Evolutionary conservation across 1,139 yeast species (phyloP), one percentile per base, ranked within the genome.

Genomic region (Wickerhamomyces sp.): DNA sequence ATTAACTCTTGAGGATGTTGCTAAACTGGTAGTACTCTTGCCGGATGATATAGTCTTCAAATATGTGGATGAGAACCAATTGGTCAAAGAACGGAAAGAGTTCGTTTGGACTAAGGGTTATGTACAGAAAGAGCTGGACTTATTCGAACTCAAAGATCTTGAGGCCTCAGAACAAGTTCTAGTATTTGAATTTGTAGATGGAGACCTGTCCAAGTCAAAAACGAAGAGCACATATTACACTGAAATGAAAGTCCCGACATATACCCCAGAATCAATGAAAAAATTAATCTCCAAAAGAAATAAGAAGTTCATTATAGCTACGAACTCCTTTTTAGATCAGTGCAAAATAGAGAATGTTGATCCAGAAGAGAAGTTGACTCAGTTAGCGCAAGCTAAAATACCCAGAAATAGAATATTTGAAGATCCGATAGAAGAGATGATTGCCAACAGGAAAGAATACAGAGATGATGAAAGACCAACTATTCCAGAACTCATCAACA

Each of bases 111-210:
- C 65, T 40, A 65, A 65, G 25, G 78, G 77, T 0, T 70, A 57
- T 44, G 56, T 64, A 38, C 70, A 74, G 48, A 67, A 72, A 38
- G 78, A 74, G 31, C 53, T 59, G 22, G 81, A 76, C 52, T 66
- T 76, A 27, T 75, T 68, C 44, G 66, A 73, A 32, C 51, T 74
- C 27, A 68, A 72, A 39, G 67, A 63, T 25, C 54, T 57, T 27
- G 63, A 61, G 39, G 49, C 41, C 18, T 41, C 50, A 9, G 58
- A 59, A n/a, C 88, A 81, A 49, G 53, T 86, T 4, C 65, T 89
- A 21, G 68, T 88, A 2, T 83, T 89, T 57, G 95, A 85, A 52
- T 87, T 89, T 58, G 69, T 77, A 16, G 96, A 89, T 60, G 87
- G 88, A 3, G 67, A 72, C 39, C 59, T 74, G 53, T 58, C 64